Evolutionary conservation across 2,329 filamentous ascomycete genomes (phyloP).

Genomic region (Diaporthe helianthi): DNA sequence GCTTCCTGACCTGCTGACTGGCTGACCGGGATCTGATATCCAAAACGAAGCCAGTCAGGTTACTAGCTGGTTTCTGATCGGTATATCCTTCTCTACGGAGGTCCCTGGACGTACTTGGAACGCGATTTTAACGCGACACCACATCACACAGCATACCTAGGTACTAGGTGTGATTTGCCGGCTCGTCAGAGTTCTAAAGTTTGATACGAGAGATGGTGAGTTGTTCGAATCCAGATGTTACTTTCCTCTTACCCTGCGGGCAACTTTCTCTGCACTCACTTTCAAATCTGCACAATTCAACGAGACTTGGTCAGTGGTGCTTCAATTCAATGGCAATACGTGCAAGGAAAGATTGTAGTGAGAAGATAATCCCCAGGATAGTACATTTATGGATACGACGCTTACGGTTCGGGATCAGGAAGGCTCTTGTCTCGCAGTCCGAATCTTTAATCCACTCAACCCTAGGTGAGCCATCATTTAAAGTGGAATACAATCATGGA

Average conservation of each 20-base stretch:
- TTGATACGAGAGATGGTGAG: too few relatives aligned
- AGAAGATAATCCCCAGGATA: too few relatives aligned
- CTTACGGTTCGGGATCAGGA: conserved; percentile 2
- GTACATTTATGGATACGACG: too few relatives aligned
- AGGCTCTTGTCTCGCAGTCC: background rate
- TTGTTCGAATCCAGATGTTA: background rate
- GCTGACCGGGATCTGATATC: too few relatives aligned
- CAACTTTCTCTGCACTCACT: conserved; percentile 8
- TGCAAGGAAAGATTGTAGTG: too few relatives aligned
- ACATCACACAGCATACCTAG: background rate
- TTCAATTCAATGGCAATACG: background rate
- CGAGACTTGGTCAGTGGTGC: background rate
- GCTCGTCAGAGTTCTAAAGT: too few relatives aligned
- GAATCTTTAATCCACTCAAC: background rate
- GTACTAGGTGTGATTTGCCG: too few relatives aligned
- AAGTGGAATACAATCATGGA: conserved; percentile 29
- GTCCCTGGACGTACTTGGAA: background rate
- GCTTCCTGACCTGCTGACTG: too few relatives aligned
- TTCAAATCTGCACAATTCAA: background rate
- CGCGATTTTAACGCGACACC: background rate
- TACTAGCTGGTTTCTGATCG: too few relatives aligned
- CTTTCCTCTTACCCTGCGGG: conserved; percentile 3
- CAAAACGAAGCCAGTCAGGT: too few relatives aligned
- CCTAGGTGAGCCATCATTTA: conserved; percentile 6
- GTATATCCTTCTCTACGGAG: too few relatives aligned